These are phyloP conservation scores for Monosporascus sp. DNA, from an alignment of 2,329 filamentous ascomycete species.

Conservation along the genomic window DNA sequence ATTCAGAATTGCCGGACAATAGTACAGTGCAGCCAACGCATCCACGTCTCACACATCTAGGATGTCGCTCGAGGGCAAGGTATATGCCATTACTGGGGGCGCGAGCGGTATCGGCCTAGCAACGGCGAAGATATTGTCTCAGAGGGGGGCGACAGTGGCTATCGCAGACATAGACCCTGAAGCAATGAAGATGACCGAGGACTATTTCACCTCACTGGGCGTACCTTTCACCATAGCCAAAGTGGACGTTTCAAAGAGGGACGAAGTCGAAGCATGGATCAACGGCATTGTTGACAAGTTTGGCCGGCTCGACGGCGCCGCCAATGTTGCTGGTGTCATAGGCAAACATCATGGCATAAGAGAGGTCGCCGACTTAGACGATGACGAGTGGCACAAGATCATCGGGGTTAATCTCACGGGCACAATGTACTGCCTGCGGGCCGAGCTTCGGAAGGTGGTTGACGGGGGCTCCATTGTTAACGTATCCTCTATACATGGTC, in stretches of 20 bases:
- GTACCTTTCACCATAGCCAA: constrained; percentile 27
- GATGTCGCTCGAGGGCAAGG: constrained; percentile 23
- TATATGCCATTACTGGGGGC: constrained; percentile 37
- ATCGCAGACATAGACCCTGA: constrained; percentile 24
- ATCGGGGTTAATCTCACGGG: constrained; percentile 45
- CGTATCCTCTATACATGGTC: constrained; percentile 46
- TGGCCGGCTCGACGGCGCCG: constrained; percentile 48
- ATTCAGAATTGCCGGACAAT: neutral
- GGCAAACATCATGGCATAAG: constrained; percentile 36
- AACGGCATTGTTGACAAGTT: constrained; percentile 38
- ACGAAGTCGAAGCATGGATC: constrained; percentile 47
- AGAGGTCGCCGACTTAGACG: constrained; percentile 37
- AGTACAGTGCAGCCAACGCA: neutral
- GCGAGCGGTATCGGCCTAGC: constrained; percentile 32
- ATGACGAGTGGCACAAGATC: constrained; percentile 43
- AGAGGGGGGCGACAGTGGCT: constrained; percentile 23
- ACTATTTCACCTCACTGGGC: constrained; percentile 19
- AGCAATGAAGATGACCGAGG: constrained; percentile 19
- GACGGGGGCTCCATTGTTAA: constrained; percentile 55
- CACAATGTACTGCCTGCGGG: constrained; percentile 45
- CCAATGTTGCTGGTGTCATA: constrained; percentile 48
- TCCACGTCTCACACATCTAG: constrained; percentile 1
- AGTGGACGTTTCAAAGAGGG: constrained; percentile 42
- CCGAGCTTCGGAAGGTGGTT: constrained; percentile 38
- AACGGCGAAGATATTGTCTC: constrained; percentile 24